Evolutionary conservation across 768 basidiomycete species (phyloP), one percentile per base, ranked within the genome.

Genomic region (Mycena haematopus): DNA sequence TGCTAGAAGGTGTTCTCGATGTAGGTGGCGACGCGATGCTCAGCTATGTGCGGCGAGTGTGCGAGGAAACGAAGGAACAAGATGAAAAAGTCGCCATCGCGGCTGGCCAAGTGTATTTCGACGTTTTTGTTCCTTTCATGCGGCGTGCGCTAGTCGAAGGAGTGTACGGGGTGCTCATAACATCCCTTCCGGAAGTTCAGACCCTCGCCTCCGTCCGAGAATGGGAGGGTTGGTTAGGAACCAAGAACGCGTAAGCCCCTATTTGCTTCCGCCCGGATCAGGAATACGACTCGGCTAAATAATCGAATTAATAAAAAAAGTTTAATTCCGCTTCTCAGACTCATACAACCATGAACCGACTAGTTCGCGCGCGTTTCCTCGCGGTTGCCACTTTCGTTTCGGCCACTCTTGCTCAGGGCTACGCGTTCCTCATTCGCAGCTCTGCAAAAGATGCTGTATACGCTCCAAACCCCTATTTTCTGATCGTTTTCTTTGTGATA

Each of bases 131-230:
- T n/a, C 88, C 90, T 14, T 95, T 90, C 71, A 69, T 91, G 66
- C 76, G 82, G 69, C 79, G 87, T 22, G 93, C 89, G 6, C 70
- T 94, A 49, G 81, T 85, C 22, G 87, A 92, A 69, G 92, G 93
- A 2, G 88, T 94, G 25, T 95, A 90, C 76, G 84, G 86, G 0
- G 57, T 74, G 22, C 69, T 69, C 65, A 68, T 53, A 52, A 65
- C 25, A 69, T 71, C 55, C 61, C 69, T 69, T 49, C 65, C 65
- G 14, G 74, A 69, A 49, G 68, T 65, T n/a, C 52, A 29, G 19
- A 49, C 46, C 36, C 17, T 59, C 13, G 68, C 29, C n/a, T 66
- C 67, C 19, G 69, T 74, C 6, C 67, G 74, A 66, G 75, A 76
- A 51, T 80, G 78, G 77, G 75, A 79, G 59, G 72, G 59, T 15